A percentile compares a stretch with the other conserved stretches of the same genome.
These are phyloP conservation scores for Tulasnella sp. DNA, from an alignment of 768 basidiomycete species.

Conservation along the genomic window DNA sequence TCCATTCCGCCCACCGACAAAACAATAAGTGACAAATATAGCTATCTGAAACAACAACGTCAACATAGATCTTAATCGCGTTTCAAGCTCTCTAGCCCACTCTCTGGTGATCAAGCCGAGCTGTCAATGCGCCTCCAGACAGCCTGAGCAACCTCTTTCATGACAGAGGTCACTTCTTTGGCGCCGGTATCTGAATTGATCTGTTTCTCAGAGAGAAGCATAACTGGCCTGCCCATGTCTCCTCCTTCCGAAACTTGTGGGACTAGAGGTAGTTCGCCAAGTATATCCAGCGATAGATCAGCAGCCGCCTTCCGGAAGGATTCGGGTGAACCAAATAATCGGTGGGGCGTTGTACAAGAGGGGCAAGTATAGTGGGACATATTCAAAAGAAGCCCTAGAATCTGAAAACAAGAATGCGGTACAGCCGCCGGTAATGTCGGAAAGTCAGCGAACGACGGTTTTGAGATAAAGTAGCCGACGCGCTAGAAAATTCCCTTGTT, in stretches of 20 bases:
- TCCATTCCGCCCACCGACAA: too few species aligned
- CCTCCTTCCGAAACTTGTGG: conserved; percentile 57
- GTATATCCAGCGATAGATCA: conserved; percentile 45
- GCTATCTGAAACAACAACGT: too few species aligned
- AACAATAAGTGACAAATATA: too few species aligned
- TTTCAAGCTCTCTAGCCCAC: too few species aligned
- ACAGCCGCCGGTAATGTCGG: not conserved
- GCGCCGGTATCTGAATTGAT: conserved; percentile 13
- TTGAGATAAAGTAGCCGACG: not conserved
- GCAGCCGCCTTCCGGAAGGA: conserved; percentile 47
- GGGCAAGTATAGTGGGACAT: conserved; percentile 75
- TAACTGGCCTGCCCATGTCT: conserved; percentile 48
- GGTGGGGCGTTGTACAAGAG: conserved; percentile 48
- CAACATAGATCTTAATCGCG: too few species aligned
- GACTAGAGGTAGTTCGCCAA: conserved; percentile 74
- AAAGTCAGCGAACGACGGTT: not conserved
- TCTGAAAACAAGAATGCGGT: conserved; percentile 32
- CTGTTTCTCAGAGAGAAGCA: not conserved
- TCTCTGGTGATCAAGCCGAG: too few species aligned
- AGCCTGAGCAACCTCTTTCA: conserved; percentile 18
- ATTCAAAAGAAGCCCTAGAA: conserved; percentile 77
- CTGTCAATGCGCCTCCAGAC: conserved; percentile 17
- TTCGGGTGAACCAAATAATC: conserved; percentile 58
- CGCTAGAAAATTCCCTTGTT: not conserved
- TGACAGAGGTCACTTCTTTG: conserved; percentile 24